Evolutionary conservation across 352 stramenopile genomes (phyloP), one percentile per base, ranked within the genome.

Genomic region (Phytophthora europaea): DNA sequence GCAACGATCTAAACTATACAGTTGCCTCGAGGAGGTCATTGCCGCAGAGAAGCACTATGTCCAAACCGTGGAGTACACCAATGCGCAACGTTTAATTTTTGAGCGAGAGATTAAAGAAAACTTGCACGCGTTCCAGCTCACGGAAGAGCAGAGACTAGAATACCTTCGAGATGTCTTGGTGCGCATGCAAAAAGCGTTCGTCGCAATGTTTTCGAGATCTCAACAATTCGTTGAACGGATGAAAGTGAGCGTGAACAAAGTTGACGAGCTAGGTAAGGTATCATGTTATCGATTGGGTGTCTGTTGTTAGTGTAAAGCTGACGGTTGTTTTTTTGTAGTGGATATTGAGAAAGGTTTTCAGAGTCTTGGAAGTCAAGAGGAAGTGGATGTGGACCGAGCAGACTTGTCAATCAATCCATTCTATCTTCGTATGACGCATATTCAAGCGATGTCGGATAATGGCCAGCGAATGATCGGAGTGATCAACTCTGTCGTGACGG

Each of bases 41-140:
- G 61, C 71, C 1, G 75, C 86, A 7, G 89, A 96, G 72, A 90
- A 91, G 26, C 70, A 82, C 26, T 96, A 94, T 61, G 60, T 90
- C 4, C 83, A 90, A 28, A 81, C 75, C 2, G 84, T 94, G 13
- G 87, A 94, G 31, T 82, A 87, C 50, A 79, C 85, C 47, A 94
- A 94, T 59, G 80, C 80, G 0, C 87, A 94, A 61, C 85, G 83
- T 2, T 63, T 84, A 18, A 83, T 89, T 31, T 81, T 91, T 47
- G 89, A 94, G 61, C 79, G 80, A 20, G 85, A 94, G 65, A 87
- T 90, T 43, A 87, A 88, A 45, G 89, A 94, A 31, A 96, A 96
- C 40, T 58, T 96, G 10, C 75, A 87, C 22, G 89, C 86, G 4
- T 93, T 96, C 63, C 87, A 96, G 62, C 75, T 96, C 7, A 96